Evolutionary conservation across 108 stramenopile species (phyloP), one percentile per base, ranked within the genome.

Genomic region (Pseudonitzschia multiseries): DNA sequence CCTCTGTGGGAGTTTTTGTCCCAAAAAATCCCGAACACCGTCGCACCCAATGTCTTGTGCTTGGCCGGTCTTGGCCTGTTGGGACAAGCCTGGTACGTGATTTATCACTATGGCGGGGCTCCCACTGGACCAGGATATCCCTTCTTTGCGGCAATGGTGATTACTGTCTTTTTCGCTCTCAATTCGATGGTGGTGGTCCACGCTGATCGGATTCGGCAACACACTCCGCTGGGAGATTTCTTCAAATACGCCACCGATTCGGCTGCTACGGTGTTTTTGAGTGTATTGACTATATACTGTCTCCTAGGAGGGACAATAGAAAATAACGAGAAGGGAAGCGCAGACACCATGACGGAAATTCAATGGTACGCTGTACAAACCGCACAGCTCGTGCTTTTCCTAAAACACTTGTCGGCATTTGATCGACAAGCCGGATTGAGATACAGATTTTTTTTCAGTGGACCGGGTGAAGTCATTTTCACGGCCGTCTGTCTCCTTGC

Each of bases 321-420:
- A 24, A 20, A 26, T 10, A 20, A 33, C 18, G 61, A n/a, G 13
- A 90, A 88, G 12, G 89, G 85, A 28, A 86, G 81, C 53, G 43
- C 56, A 22, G 70, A 74, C 36, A 50, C 44, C 24, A 81, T 81
- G 57, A 18, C n/a, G 13, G 80, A 81, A 27, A 88, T 87, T 10
- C 88, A 90, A 69, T 96, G 95, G 95, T 91, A 96, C 79, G 89
- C 91, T 32, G 95, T 96, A 15, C 95, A 96, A 65, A 83, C 82
- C 12, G 69, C 83, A 42, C 92, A 92, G 73, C 77, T 93, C 56
- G 84, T 96, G 9, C 66, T 96, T 69, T 92, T 91, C 68, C 85
- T 84, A 41, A 96, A 96, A 70, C 95, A 96, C 72, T 77, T 96
- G 57, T 81, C 79, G 44, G 95, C 93, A 12, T 93, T 96, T 81